Conservation (phyloP, 176 grass and related monocot species). For the Aegilops bicornis region DNA sequence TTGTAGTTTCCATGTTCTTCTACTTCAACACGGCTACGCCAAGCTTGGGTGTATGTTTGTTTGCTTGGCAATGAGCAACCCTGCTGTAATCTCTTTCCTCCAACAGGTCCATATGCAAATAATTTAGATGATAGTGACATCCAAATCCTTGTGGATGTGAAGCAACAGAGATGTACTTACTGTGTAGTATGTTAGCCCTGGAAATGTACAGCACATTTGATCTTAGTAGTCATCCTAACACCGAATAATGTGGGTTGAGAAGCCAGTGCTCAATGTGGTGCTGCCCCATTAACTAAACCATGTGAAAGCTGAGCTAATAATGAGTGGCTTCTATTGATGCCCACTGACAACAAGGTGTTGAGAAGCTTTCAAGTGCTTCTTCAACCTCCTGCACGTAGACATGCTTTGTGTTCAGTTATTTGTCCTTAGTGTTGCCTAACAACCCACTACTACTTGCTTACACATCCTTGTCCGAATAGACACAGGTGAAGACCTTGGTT, state of each 20-base stretch:
- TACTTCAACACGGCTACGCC: constrained; percentile 53
- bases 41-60: too few species aligned
- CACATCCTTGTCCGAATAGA: constrained; percentile 5
- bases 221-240: neutral
- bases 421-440: too few species aligned
- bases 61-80: too few species aligned
- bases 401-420: too few species aligned
- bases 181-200: too few species aligned
- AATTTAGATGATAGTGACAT: neutral
- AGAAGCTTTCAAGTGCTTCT: too few species aligned
- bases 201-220: too few species aligned
- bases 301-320: neutral
- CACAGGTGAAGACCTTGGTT: neutral
- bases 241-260: too few species aligned
- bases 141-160: too few species aligned
- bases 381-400: too few species aligned
- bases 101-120: neutral
- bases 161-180: too few species aligned
- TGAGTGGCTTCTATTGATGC: neutral
- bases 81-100: neutral
- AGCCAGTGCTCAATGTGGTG: neutral
- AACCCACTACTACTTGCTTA: neutral
- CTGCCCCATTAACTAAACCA: neutral
- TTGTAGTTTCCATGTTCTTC: constrained; percentile 38
- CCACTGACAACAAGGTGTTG: neutral